phyloP scores from a whole-genome alignment of 495 filamentous ascomycete genomes.

The Durotheca rogersii region DNA sequence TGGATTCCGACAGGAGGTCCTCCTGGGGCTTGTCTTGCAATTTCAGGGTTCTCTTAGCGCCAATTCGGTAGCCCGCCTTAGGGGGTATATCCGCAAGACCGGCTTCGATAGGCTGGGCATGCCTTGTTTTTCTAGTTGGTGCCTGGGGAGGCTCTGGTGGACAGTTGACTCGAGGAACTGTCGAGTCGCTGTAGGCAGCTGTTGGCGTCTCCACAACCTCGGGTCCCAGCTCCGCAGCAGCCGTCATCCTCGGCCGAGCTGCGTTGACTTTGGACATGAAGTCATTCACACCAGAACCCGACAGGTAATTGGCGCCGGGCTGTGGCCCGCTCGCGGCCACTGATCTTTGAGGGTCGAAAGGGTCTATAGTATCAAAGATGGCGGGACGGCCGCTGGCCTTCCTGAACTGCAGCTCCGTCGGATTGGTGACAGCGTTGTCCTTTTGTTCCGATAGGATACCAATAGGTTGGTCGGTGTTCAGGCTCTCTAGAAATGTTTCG shows the following conservation, averaged over 20 bases:
- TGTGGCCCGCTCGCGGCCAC: conserved; percentile 40
- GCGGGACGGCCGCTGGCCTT: conserved; percentile 39
- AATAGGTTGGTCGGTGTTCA: conserved; percentile 33
- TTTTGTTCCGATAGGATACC: conserved; percentile 32
- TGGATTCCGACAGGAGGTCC: conserved; percentile 22
- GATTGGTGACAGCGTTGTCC: conserved; percentile 23
- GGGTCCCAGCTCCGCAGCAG: conserved; percentile 18
- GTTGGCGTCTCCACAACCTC: conserved; percentile 48
- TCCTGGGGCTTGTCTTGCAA: conserved; percentile 45
- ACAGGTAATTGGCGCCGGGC: conserved; percentile 35
- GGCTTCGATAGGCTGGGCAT: conserved; percentile 55
- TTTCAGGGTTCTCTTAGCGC: conserved; percentile 52
- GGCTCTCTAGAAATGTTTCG: conserved; percentile 44
- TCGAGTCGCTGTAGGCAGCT: conserved; percentile 36
- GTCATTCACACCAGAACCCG: conserved; percentile 43
- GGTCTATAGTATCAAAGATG: conserved; percentile 43
- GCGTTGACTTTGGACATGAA: conserved; percentile 45
- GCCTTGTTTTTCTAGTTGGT: conserved; percentile 61
- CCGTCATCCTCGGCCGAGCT: conserved; percentile 38
- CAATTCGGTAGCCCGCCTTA: conserved; percentile 58
- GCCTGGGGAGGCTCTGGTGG: conserved; percentile 65
- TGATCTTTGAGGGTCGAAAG: conserved; percentile 44
- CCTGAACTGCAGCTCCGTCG: conserved; percentile 39
- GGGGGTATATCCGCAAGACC: conserved; percentile 62
- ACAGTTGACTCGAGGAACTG: conserved; percentile 34